phyloP scores from a whole-genome alignment of 441 rosid genomes.

The Eutrema salsugineum region DNA sequence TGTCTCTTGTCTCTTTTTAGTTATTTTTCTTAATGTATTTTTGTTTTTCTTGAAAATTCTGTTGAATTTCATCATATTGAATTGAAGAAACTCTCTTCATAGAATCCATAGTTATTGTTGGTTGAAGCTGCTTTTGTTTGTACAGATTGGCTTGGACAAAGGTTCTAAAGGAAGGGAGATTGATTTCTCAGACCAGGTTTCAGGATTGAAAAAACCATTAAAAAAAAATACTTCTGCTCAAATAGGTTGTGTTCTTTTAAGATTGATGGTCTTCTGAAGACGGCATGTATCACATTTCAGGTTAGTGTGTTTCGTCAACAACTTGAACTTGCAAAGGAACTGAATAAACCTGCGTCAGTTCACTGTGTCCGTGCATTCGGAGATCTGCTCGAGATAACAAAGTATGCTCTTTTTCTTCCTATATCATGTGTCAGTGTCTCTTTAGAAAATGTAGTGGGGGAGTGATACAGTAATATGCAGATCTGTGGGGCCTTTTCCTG shows the following conservation, averaged over 20 bases:
- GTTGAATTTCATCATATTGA: not conserved
- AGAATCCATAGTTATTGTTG: not conserved
- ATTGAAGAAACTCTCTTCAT: not conserved
- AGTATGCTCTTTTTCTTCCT: conserved; percentile 38
- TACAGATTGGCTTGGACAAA: conserved; percentile 89
- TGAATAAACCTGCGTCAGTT: conserved; percentile 74
- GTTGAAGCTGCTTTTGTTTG: not conserved
- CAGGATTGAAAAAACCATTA: not conserved
- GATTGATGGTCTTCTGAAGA: not conserved
- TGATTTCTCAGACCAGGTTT: conserved; percentile 75
- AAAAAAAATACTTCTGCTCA: not conserved
- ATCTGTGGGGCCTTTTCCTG: conserved; percentile 79
- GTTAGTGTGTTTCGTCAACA: conserved; percentile 73
- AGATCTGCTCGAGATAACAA: conserved; percentile 72
- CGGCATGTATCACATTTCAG: conserved; percentile 27
- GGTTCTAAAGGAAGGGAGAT: conserved; percentile 70
- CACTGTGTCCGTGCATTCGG: conserved; percentile 93
- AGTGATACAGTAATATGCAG: conserved; percentile 22
- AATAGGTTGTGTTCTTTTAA: not conserved
- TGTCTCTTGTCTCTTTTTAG: not conserved
- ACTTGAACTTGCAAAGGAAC: conserved; percentile 77
- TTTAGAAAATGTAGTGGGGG: not conserved
- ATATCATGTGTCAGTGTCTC: not conserved
- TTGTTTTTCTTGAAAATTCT: not conserved
- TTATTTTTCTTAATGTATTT: not conserved